Evolutionary conservation across 1,284 basidiomycete genomes (phyloP), one percentile per base, ranked within the genome.

Genomic region (Microbotryum lychnidis-dioicae): DNA sequence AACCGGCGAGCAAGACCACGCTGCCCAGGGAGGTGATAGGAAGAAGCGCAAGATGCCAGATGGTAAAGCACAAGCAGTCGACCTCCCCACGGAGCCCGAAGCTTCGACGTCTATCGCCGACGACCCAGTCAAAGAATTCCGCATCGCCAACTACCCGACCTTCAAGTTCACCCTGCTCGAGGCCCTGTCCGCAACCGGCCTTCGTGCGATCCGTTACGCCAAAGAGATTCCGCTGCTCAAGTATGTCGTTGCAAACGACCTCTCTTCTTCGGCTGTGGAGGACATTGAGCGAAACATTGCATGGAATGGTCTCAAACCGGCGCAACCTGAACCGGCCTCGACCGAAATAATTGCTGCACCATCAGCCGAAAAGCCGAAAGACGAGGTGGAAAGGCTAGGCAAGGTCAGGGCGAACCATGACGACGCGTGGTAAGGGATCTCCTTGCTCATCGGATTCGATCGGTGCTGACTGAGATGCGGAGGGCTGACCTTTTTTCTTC

Each of bases 201-300:
- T 99, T 27, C 86, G 94, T 14, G 89, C 92, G 4, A 97, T 99
- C 66, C 88, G 94, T 37, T 98, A 98, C 74, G 94, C 94, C 0
- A 93, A 97, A 71, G 94, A 99, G 77, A 93, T 99, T 12, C 92
- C 94, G 1, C 81, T 88, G 46, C 83, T 93, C 65, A 91, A 91
- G 75, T 83, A 87, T 75, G 85, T 99, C 37, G 84, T 97, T 68
- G 94, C 96, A 12, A 98, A 98, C 74, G 94, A 98, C 75, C 76
- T 97, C 7, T 93, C 88, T 0, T 80, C 86, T 0, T 81, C 85
- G 2, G 96, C 94, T 0, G 86, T 86, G 5, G 85, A 83, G 62
- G 89, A 89, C 5, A 97, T 98, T 84, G 83, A 80, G 67, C 80
- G 87, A 54, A 99, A 99, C 71, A 81, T 97, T 1, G 83, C 84